Percentiles rank a stretch among this genome's conserved stretches.
These are phyloP conservation scores for Elaeis oleifera DNA, from an alignment of 202 grass and related monocot genomes.

Conservation along the genomic window DNA sequence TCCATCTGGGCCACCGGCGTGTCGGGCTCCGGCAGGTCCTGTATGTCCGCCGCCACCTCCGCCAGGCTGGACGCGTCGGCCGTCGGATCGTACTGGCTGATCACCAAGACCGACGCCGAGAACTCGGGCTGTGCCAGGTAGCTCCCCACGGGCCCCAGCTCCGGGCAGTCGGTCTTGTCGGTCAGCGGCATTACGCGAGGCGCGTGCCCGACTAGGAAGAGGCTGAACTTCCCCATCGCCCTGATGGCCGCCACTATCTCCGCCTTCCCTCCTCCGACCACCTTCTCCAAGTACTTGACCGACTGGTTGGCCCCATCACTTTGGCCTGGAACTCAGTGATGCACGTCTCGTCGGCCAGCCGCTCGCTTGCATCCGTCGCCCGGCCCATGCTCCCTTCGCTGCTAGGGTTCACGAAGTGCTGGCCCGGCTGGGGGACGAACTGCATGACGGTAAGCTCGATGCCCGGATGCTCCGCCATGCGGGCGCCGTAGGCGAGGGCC, in stretches of 20 bases:
- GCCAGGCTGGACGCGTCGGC: no score
- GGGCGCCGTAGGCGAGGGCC: constrained; percentile 56
- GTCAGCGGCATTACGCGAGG: background rate
- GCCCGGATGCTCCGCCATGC: constrained; percentile 65
- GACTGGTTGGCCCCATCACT: background rate
- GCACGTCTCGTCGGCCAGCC: no score
- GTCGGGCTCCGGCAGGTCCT: no score
- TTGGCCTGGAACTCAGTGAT: no score
- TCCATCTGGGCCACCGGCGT: no score
- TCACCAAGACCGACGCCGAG: constrained; percentile 2
- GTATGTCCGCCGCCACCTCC: no score
- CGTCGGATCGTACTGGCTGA: background rate
- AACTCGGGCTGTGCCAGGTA: constrained; percentile 3
- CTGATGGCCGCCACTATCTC: constrained; percentile 10
- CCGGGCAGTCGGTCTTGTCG: constrained; percentile 3
- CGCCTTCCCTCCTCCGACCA: background rate
- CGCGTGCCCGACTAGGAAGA: background rate
- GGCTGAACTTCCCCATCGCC: constrained; percentile 1
- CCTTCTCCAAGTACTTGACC: constrained; percentile 18
- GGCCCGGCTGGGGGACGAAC: constrained; percentile 9
- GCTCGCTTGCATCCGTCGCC: background rate
- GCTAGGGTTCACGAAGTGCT: background rate
- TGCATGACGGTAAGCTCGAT: constrained; percentile 40
- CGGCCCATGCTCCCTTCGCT: constrained; percentile 17
- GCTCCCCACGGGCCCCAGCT: background rate